Percentiles rank a stretch among this genome's conserved stretches.
Conservation (phyloP, 148 eudicot genomes). For the Nyssa sinensis region DNA sequence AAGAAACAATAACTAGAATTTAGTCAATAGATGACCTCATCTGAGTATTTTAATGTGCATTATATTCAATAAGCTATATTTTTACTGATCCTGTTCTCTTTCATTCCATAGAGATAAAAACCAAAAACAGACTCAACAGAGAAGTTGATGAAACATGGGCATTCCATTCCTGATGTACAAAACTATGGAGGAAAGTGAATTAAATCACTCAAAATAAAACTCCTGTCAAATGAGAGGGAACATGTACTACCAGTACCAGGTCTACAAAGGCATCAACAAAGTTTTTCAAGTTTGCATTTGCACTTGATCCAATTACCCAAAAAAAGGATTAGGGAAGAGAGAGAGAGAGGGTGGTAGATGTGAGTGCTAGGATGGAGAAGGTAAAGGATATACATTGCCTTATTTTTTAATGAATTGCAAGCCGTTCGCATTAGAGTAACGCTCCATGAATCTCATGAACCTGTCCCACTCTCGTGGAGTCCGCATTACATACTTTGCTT, state of each 20-base stretch:
- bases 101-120: too few species aligned
- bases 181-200: background rate
- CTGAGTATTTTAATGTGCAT: too few species aligned
- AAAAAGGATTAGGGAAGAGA: slow-evolving; percentile 10
- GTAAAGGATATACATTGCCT: slow-evolving; percentile 39
- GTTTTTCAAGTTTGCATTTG: too few species aligned
- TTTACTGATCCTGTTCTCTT: too few species aligned
- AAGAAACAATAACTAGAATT: too few species aligned
- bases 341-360: too few species aligned
- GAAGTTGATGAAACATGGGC: background rate
- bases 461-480: slow-evolving; percentile 82
- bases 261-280: slow-evolving; percentile 1
- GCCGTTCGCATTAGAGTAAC: slow-evolving; percentile 81
- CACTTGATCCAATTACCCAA: slow-evolving; percentile 20
- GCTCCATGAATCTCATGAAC: slow-evolving; percentile 97
- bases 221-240: background rate
- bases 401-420: slow-evolving; percentile 78
- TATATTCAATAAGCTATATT: too few species aligned
- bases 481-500: slow-evolving; percentile 87
- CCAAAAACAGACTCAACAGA: slow-evolving; percentile 46
- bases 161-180: background rate
- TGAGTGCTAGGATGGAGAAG: too few species aligned
- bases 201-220: background rate
- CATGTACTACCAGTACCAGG: background rate
- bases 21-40: too few species aligned